Evolutionary conservation across 1,284 basidiomycete genomes (phyloP).

Genomic region (Ceratobasidium sp.): DNA sequence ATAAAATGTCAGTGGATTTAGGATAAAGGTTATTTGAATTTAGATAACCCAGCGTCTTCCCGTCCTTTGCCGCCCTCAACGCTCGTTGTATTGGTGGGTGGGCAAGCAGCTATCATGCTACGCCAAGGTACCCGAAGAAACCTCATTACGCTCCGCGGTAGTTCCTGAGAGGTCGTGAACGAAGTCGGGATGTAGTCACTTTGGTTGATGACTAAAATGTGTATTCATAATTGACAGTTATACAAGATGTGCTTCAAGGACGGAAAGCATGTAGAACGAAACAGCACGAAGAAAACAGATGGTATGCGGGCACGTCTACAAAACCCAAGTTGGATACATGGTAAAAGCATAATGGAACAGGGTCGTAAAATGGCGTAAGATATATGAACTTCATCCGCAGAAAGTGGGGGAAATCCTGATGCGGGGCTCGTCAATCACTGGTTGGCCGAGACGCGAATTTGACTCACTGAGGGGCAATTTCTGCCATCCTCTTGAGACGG

Average conservation of each 20-base stretch:
- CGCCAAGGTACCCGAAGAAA: too few relatives aligned
- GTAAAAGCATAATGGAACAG: conserved; percentile 14
- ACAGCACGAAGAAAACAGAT: background rate
- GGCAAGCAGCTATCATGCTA: too few relatives aligned
- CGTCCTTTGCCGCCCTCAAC: too few relatives aligned
- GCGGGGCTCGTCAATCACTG: background rate
- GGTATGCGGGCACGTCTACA: conserved; percentile 2
- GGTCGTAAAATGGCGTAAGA: background rate
- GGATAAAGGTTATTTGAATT: too few relatives aligned
- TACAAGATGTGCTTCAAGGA: background rate
- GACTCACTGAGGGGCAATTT: conserved; percentile 35
- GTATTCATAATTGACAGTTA: conserved; percentile 12
- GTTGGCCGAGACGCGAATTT: background rate
- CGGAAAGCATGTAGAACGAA: background rate
- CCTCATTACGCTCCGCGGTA: background rate
- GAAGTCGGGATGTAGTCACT: background rate
- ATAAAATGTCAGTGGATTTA: too few relatives aligned
- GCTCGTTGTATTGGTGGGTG: too few relatives aligned
- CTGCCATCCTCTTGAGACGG: conserved; percentile 20
- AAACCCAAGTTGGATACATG: conserved; percentile 10
- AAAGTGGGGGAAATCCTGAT: conserved; percentile 19
- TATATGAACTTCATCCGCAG: conserved; percentile 10
- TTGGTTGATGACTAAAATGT: background rate
- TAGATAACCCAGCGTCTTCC: too few relatives aligned
- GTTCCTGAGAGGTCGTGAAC: background rate